Base-by-base conservation (phyloP, 441 rosid genomes). In the Populus tomentosa region DNA sequence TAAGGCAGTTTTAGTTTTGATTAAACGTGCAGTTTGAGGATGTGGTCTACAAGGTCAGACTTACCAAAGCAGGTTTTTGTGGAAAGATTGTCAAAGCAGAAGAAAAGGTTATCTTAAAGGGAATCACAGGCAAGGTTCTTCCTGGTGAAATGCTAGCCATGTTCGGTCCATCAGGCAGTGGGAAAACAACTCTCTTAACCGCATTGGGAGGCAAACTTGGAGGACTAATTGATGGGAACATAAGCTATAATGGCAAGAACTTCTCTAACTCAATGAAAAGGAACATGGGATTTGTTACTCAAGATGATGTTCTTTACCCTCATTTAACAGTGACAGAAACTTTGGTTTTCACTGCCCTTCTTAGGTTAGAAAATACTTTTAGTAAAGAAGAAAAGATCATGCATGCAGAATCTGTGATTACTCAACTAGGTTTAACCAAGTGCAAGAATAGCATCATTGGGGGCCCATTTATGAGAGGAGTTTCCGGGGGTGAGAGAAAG, bases 131-230 rank as follows among this genome's bases (percentile, higher is more conserved):
- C 30, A 59, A 81, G 14, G 89, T 89, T 5, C 76, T 84, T 21
- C 93, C 93, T 1, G 90, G 91, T 10, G 95, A 89, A 79, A 84
- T 87, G 80, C 73, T 91, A 18, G 93, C 93, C 42, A 84, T 89
- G 88, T 80, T 91, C 0, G 95, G 95, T 18, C 95, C 93, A 0
- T 89, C 93, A 1, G 93, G 93, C 7, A 86, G 91, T 21, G 92
- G 92, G 28, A 91, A 91, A 77, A 89, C 95, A 26, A 91, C 89
- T 20, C 75, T 89, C 3, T 66, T 91, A 69, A 86, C 86, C 0
- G 90, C 90, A 16, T 28, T 90, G 16, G 94, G 90, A 21, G 94
- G 90, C 24, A 79, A 83, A 18, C 79, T 87, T 21, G 78, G 82
- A 20, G 88, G 91, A 18, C 64, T 84, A 53, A 81, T 86, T 23